Evolutionary conservation across 495 filamentous ascomycete species (phyloP).

Genomic region (Talaromyces liani): DNA sequence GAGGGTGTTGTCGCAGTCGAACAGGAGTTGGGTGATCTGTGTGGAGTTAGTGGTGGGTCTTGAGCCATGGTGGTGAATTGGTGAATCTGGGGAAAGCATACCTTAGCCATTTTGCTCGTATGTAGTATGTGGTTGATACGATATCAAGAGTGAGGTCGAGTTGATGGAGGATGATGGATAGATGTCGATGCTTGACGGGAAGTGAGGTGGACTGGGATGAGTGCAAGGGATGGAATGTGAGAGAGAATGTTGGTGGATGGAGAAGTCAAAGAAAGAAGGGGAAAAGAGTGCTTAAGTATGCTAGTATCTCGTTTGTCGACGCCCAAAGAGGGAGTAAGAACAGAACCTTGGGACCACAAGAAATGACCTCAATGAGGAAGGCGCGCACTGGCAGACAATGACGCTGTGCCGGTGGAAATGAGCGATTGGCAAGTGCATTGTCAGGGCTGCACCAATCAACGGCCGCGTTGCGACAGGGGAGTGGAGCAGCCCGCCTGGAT

Average conservation of each 20-base stretch:
- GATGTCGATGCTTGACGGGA: not conserved
- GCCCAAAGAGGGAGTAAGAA: not conserved
- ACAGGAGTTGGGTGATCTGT: slow-evolving; percentile 75
- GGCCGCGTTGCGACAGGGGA: not conserved
- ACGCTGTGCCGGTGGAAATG: not conserved
- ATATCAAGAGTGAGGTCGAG: slow-evolving; percentile 9
- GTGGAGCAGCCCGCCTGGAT: no score
- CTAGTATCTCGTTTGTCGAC: not conserved
- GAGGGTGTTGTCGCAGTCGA: slow-evolving; percentile 98
- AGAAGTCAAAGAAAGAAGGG: not conserved
- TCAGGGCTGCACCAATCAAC: not conserved
- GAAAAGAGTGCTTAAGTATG: not conserved
- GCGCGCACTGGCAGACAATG: not conserved
- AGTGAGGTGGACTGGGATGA: not conserved
- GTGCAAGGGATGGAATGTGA: not conserved
- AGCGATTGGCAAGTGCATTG: slow-evolving; percentile 1
- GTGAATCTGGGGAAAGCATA: slow-evolving; percentile 12
- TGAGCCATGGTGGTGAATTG: slow-evolving; percentile 5
- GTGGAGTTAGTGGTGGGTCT: slow-evolving; percentile 12
- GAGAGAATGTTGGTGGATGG: not conserved
- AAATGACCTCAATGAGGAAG: not conserved
- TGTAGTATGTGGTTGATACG: slow-evolving; percentile 5
- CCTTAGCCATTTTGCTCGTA: slow-evolving; percentile 37
- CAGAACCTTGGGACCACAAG: not conserved
- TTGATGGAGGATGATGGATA: not conserved